Evolutionary conservation across 2,329 filamentous ascomycete genomes (phyloP).

Genomic region (Venturiaceae sp.): DNA sequence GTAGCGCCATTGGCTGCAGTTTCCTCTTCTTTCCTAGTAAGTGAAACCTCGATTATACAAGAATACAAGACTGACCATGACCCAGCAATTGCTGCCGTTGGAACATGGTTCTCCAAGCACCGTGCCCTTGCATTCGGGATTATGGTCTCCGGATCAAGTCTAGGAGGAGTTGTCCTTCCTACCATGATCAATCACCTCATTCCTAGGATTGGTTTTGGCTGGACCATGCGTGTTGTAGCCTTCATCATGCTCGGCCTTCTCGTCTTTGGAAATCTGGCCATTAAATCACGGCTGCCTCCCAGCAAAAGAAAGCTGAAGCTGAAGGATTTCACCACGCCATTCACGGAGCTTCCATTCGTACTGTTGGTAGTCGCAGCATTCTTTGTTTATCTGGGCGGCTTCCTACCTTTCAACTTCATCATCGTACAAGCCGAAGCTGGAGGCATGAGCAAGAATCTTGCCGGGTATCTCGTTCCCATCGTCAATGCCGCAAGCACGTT

Average conservation of each 20-base stretch:
- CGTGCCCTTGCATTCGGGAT: slow-evolving; percentile 39
- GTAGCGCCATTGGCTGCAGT: slow-evolving; percentile 40
- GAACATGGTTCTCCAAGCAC: slow-evolving; percentile 41
- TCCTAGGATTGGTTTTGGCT: slow-evolving; percentile 41
- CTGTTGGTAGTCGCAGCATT: slow-evolving; percentile 26
- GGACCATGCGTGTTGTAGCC: slow-evolving; percentile 47
- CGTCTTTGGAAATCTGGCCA: slow-evolving; percentile 35
- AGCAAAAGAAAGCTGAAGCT: slow-evolving; percentile 20
- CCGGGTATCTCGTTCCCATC: slow-evolving; percentile 45
- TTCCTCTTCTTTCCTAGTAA: slow-evolving; percentile 37
- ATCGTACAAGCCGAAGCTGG: slow-evolving; percentile 31
- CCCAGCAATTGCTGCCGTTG: slow-evolving; percentile 26
- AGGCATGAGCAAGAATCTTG: slow-evolving; percentile 38
- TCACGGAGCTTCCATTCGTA: slow-evolving; percentile 25
- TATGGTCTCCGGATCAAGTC: slow-evolving; percentile 38
- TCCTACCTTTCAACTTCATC: slow-evolving; percentile 44
- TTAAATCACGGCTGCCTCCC: slow-evolving; percentile 38
- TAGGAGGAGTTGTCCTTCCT: slow-evolving; percentile 50
- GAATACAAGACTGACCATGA: not conserved
- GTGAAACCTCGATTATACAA: not conserved
- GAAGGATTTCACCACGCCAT: slow-evolving; percentile 17
- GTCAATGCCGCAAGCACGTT: slow-evolving; percentile 39
- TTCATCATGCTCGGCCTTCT: slow-evolving; percentile 52
- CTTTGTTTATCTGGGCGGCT: slow-evolving; percentile 52
- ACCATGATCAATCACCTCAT: slow-evolving; percentile 51